phyloP scores from a whole-genome alignment of 768 basidiomycete species.

The Boletus tomentosulus region DNA sequence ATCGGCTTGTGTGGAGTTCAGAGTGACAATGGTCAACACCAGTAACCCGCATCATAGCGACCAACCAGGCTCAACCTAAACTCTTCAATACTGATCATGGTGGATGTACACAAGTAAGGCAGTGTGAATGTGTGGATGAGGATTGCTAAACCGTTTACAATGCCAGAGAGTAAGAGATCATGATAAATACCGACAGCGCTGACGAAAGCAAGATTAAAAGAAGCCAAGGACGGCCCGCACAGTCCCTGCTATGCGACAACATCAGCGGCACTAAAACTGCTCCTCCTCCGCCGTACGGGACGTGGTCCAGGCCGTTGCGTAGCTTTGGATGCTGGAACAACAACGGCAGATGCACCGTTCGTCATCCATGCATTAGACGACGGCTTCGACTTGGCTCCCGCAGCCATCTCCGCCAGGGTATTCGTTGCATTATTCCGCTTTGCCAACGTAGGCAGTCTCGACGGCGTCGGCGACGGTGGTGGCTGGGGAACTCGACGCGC shows the following conservation, averaged over 20 bases:
- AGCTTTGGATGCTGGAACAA: constrained; percentile 64
- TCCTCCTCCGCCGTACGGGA: constrained; percentile 69
- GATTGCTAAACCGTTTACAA: constrained; percentile 28
- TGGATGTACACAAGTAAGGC: constrained; percentile 20
- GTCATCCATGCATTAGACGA: constrained; percentile 72
- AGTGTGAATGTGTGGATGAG: constrained; percentile 13
- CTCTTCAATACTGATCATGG: neutral
- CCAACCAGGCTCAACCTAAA: too few species aligned
- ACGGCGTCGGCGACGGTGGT: constrained; percentile 67
- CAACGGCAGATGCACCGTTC: constrained; percentile 61
- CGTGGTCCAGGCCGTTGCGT: constrained; percentile 70
- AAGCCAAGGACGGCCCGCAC: neutral
- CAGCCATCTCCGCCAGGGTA: constrained; percentile 50
- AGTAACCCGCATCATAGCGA: too few species aligned
- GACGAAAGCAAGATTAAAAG: constrained; percentile 3
- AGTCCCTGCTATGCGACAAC: constrained; percentile 58
- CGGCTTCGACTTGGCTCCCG: constrained; percentile 33
- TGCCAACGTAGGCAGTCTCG: constrained; percentile 70
- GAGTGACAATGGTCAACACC: too few species aligned
- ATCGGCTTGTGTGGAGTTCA: too few species aligned
- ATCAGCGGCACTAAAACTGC: constrained; percentile 86
- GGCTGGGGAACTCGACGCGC: constrained; percentile 38
- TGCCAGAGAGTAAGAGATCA: constrained; percentile 20
- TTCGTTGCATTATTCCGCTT: constrained; percentile 46
- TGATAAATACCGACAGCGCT: constrained; percentile 27